Conservation (phyloP, 1,284 basidiomycete species). For the Cutaneotrichosporon spelunceum region DNA sequence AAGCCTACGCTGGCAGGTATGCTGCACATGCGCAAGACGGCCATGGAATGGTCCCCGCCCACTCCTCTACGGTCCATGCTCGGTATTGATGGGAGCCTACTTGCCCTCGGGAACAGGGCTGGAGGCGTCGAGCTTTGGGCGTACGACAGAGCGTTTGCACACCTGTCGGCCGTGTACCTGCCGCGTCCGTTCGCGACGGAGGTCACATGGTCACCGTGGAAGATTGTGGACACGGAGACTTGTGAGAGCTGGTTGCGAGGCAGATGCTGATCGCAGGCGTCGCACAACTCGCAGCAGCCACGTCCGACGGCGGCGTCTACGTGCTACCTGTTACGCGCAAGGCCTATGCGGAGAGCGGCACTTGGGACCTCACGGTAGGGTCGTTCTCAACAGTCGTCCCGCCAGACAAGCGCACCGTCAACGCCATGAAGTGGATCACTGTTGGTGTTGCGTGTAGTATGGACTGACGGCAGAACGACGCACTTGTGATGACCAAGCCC, state of each 20-base stretch:
- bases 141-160: slow-evolving; percentile 23
- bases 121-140: slow-evolving; percentile 38
- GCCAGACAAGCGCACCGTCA: slow-evolving; percentile 31
- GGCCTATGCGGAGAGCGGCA: slow-evolving; percentile 4
- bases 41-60: slow-evolving; percentile 36
- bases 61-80: slow-evolving; percentile 22
- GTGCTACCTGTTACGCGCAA: slow-evolving; percentile 21
- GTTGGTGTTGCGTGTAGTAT: slow-evolving; percentile 18
- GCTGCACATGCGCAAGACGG: slow-evolving; percentile 31
- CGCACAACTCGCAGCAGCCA: slow-evolving; percentile 28
- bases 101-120: slow-evolving; percentile 38
- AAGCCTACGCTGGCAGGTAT: slow-evolving; percentile 21
- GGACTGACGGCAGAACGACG: slow-evolving; percentile 26
- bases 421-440: slow-evolving; percentile 35
- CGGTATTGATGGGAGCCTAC: slow-evolving; percentile 35
- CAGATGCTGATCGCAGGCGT: slow-evolving; percentile 24
- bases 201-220: slow-evolving; percentile 36
- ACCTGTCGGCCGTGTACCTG: slow-evolving; percentile 5
- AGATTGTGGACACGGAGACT: slow-evolving; percentile 11
- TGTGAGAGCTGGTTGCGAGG: slow-evolving; percentile 22
- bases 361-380: slow-evolving; percentile 20
- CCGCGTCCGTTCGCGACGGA: slow-evolving; percentile 14
- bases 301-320: slow-evolving; percentile 30
- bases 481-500: slow-evolving; percentile 41
- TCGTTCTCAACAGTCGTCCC: slow-evolving; percentile 5